Evolutionary conservation across 805 yeast species (phyloP), one percentile per base, ranked within the genome.

Genomic region (Clavispora asparagi): DNA sequence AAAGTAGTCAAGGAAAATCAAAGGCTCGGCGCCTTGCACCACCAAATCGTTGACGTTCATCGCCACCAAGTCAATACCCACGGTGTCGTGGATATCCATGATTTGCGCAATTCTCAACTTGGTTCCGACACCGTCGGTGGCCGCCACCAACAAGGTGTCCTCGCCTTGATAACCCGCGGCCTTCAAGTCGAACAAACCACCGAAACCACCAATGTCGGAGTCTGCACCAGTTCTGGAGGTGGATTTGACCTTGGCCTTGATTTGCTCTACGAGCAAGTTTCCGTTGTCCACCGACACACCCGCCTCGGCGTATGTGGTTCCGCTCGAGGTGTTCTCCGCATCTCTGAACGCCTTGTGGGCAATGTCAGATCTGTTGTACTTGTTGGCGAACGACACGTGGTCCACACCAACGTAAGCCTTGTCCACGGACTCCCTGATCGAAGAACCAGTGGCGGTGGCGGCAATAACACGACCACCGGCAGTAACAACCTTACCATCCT

Each of bases 121-220:
- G 50, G 99, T 92, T 55, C 99, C 99, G 48, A 94, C 98, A 70
- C 99, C 99, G 70, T 94, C 99, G 40, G 99, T 94, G 49, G 99
- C 98, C 49, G 94, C 97, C 37, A 94, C 98, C 48, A 94, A 73
- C 46, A 94, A 68, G n/a, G 89, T 82, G 47, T 85, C 83, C 53
- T 78, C 81, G 17, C 89, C 79, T 55, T 82, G 81, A 69, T 83
- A 94, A 7, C 98, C 98, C 39, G 96, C 95, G 43, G 83, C 82
- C 56, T 82, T 79, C 60, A 94, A 76, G 65, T 95, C 99, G 56
- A 94, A 95, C 39, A 92, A 71, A 55, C 99, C 99, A 55, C 99
- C 99, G 62, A 94, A 94, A 1, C 99, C 99, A 62, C 99, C 99
- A 58, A 94, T 94, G 57, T 90, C 96, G 13, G 97, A 87, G 61